Percentiles rank a stretch among this genome's conserved stretches.
Evolutionary conservation across 108 stramenopile species (phyloP).

Genomic region (Chaetoceros muelleri): DNA sequence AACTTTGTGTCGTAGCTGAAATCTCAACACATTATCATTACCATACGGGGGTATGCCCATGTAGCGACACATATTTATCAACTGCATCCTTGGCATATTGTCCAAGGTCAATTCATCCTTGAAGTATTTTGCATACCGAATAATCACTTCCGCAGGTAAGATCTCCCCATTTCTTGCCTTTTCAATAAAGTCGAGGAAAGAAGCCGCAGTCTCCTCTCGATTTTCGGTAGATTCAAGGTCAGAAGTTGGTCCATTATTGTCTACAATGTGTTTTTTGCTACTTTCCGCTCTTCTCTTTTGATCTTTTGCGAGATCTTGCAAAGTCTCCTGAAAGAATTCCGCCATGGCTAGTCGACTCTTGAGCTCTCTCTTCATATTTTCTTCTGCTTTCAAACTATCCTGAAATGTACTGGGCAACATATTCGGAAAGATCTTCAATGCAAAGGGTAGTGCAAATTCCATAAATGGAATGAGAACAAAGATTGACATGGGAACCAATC

Average conservation of each 20-base stretch:
- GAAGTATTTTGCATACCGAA: conserved; percentile 79
- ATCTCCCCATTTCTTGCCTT: conserved; percentile 82
- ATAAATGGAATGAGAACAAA: conserved; percentile 97
- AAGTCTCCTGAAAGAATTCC: conserved; percentile 93
- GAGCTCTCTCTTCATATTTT: conserved; percentile 93
- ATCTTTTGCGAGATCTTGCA: conserved; percentile 75
- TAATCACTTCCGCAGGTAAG: conserved; percentile 75
- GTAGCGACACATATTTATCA: conserved; percentile 93
- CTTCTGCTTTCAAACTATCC: conserved; percentile 91
- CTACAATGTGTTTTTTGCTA: conserved; percentile 26
- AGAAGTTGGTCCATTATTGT: conserved; percentile 28
- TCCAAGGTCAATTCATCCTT: conserved; percentile 96
- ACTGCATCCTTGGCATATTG: conserved; percentile 94
- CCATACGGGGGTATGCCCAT: conserved; percentile 95
- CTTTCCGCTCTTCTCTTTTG: conserved; percentile 63
- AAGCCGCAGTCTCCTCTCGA: conserved; percentile 53
- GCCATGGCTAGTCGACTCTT: conserved; percentile 92
- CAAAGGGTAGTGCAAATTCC: conserved; percentile 97
- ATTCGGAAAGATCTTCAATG: conserved; percentile 94
- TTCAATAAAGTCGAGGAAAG: conserved; percentile 87
- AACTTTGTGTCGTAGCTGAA: conserved; percentile 89
- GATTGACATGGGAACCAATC: conserved; percentile 92
- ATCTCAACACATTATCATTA: conserved; percentile 84
- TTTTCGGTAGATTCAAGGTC: conserved; percentile 17
- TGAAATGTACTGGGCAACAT: conserved; percentile 99